Conservation (phyloP, 805 yeast species). For the Metschnikowia cubensis region DNA sequence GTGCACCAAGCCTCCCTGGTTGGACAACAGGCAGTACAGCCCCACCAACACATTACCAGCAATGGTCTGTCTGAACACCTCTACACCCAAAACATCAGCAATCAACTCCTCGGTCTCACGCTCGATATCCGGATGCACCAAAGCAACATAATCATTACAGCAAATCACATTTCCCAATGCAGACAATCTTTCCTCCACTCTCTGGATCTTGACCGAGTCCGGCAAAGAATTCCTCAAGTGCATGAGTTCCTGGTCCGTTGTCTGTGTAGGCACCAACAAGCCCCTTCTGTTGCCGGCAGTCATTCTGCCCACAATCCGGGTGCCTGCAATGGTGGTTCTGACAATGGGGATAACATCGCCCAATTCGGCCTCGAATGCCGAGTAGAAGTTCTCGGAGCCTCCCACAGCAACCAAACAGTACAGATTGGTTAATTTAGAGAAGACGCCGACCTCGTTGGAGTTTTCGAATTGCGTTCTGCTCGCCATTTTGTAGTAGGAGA, state of each 20-base stretch:
- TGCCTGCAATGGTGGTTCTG: conserved; percentile 97
- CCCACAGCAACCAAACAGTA: conserved; percentile 96
- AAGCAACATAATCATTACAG: conserved; percentile 97
- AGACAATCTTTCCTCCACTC: conserved; percentile 95
- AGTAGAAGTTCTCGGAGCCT: conserved; percentile 78
- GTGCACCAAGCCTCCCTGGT: conserved; percentile 98
- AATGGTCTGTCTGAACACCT: conserved; percentile 97
- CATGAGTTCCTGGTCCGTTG: conserved; percentile 97
- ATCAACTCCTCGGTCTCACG: conserved; percentile 98
- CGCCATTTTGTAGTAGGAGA: conserved; percentile 43
- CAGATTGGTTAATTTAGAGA: conserved; percentile 91
- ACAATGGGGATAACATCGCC: conserved; percentile 96
- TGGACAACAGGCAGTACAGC: conserved; percentile 88
- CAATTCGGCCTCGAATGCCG: conserved; percentile 95
- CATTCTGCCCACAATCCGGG: conserved; percentile 96
- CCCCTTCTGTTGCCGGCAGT: conserved; percentile 99
- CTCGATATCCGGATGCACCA: conserved; percentile 98
- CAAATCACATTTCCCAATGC: conserved; percentile 98
- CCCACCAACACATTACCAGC: conserved; percentile 98
- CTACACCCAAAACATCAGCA: conserved; percentile 97
- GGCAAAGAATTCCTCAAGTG: conserved; percentile 96
- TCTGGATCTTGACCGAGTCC: conserved; percentile 89
- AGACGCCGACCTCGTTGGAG: conserved; percentile 90
- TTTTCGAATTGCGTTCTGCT: conserved; percentile 78
- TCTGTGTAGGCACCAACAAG: conserved; percentile 91